A percentile compares a stretch with the other conserved stretches of the same genome.
phyloP scores from a whole-genome alignment of 2,329 filamentous ascomycete genomes.

The Geosmithia flava region DNA sequence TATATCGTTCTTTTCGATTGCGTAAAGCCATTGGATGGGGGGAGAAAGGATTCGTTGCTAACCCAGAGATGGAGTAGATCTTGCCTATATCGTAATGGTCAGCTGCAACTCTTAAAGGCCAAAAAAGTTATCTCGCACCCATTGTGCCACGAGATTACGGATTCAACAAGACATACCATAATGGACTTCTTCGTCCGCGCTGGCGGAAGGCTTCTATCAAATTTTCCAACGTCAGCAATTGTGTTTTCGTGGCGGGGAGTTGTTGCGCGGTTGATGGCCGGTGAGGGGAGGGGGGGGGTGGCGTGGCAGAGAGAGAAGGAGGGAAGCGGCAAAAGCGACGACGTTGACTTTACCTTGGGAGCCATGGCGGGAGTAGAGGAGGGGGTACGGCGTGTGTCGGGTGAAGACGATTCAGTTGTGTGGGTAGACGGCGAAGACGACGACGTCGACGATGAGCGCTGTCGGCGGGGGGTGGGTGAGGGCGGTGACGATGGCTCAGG shows the following conservation, averaged over 20 bases:
- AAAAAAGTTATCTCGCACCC: not conserved
- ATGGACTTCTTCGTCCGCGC: conserved; percentile 22
- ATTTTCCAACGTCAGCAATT: not conserved
- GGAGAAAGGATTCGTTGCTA: conserved; percentile 10
- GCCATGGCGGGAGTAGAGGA: conserved; percentile 34
- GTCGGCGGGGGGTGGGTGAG: conserved; percentile 14
- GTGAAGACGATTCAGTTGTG: conserved; percentile 7
- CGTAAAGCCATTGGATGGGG: not conserved
- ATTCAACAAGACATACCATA: conserved; percentile 20
- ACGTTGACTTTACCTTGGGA: conserved; percentile 33
- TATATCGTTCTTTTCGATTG: not conserved
- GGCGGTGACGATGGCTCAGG: conserved; percentile 12
- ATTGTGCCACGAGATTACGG: not conserved
- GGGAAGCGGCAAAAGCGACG: conserved; percentile 8
- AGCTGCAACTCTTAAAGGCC: not conserved
- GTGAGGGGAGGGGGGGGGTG: not conserved
- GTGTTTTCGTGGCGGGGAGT: not conserved
- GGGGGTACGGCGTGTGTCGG: conserved; percentile 9
- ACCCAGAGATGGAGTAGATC: conserved; percentile 53
- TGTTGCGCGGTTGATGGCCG: too few relatives aligned
- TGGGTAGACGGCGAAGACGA: conserved; percentile 11
- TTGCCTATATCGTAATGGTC: conserved; percentile 29
- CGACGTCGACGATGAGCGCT: conserved; percentile 13
- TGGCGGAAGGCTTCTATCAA: conserved; percentile 18
- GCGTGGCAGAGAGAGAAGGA: conserved; percentile 3